Evolutionary conservation across 2,329 filamentous ascomycete species (phyloP).

Genomic region (Coniosporium tulheliwenetii): DNA sequence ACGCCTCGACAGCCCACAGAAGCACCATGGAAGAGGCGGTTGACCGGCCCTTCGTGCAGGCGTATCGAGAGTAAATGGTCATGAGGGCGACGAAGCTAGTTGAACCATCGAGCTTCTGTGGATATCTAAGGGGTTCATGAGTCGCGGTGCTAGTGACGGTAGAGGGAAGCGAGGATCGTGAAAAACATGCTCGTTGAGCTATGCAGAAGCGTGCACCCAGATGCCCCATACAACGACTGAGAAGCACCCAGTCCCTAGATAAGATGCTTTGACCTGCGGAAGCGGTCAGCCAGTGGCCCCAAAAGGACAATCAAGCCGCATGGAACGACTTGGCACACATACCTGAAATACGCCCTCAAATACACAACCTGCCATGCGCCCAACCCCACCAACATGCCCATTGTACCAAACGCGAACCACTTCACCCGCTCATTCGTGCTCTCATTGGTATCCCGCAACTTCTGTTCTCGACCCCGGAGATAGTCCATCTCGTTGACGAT

Average conservation of each 20-base stretch:
- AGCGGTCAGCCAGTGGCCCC: conserved; percentile 1
- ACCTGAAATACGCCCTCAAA: conserved; percentile 91
- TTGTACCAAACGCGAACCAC: conserved; percentile 93
- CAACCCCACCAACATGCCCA: conserved; percentile 74
- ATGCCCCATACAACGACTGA: too few relatives aligned
- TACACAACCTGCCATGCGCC: conserved; percentile 98
- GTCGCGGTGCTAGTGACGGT: too few relatives aligned
- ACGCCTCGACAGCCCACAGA: too few relatives aligned
- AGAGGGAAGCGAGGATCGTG: too few relatives aligned
- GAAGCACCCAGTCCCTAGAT: conserved; percentile 18
- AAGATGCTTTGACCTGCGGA: conserved; percentile 31
- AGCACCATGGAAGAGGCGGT: too few relatives aligned
- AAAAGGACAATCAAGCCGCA: neutral
- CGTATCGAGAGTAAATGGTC: too few relatives aligned
- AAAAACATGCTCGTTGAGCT: too few relatives aligned
- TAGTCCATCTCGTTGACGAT: conserved; percentile 95
- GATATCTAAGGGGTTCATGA: too few relatives aligned
- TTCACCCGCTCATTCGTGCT: conserved; percentile 98
- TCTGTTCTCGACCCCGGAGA: conserved; percentile 77
- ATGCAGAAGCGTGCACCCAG: too few relatives aligned
- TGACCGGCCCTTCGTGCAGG: too few relatives aligned
- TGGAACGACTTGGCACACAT: conserved; percentile 11
- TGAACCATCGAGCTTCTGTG: too few relatives aligned
- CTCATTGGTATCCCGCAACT: conserved; percentile 95
- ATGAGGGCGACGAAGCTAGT: too few relatives aligned